Evolutionary conservation across 2,329 filamentous ascomycete species (phyloP), one percentile per base, ranked within the genome.

Genomic region (Chaetomiaceae sp.): DNA sequence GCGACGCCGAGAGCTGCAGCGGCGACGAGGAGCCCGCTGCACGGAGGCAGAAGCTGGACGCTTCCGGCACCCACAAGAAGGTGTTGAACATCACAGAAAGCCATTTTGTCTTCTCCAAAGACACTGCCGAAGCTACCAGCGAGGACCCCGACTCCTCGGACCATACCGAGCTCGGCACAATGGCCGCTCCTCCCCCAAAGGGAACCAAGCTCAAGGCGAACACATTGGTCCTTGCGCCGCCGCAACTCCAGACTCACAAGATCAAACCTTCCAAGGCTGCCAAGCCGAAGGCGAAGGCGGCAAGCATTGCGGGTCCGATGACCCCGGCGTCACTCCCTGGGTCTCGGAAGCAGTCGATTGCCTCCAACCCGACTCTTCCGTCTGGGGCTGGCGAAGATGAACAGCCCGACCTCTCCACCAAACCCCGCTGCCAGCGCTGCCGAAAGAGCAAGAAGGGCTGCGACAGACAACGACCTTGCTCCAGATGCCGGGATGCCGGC

Each of bases 401-500:
- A 51, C 76, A 96, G 43, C 93, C 91, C 3, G 92, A 99, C 62
- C 74, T 97, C 17, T 96, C 92, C 0, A 91, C 87, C 59, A 96
- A 97, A 72, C 93, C 93, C 50, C 90, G 93, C 56, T 99, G 93
- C 75, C 93, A 99, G 69, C 87, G 93, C 52, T 99, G 93, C 77
- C 87, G 93, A 63, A 99, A 99, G 81, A 97, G 92, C 73, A 99
- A 99, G 78, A 99, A 99, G 73, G 93, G 93, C 12, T 99, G 93
- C 66, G 93, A 99, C 73, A 86, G 93, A 52, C 93, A 97, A 71
- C 85, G 93, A 34, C 93, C 93, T 23, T 99, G 93, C 65, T 89
- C 90, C 50, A 83, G 93, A 57, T 99, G 93, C 81, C 89, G 90
- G 68, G 93, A 99, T 71, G 93, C 93, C 38, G 93, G 93, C 17